A percentile compares a stretch with the other conserved stretches of the same genome.
Conservation (phyloP, 495 filamentous ascomycete genomes). For the Astrocystis sublimbata region DNA sequence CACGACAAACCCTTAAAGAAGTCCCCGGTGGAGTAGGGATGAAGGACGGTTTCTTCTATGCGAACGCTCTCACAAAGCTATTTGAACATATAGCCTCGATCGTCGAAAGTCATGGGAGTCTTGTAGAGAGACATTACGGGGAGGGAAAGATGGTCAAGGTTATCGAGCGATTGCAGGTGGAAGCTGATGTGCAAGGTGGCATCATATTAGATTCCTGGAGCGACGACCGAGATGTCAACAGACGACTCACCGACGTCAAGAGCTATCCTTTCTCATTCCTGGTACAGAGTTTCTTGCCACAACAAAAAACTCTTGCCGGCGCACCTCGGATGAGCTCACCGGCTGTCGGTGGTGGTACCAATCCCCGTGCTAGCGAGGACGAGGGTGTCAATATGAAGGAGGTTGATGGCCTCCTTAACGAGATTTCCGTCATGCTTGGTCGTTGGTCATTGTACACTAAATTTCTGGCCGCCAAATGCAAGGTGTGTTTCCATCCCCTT, state of each 20-base stretch:
- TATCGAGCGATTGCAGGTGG: slow-evolving; percentile 87
- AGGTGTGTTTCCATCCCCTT: slow-evolving; percentile 46
- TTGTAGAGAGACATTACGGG: slow-evolving; percentile 94
- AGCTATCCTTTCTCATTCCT: slow-evolving; percentile 97
- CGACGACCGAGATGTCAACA: slow-evolving; percentile 80
- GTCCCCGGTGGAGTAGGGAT: slow-evolving; percentile 50
- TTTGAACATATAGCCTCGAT: slow-evolving; percentile 98
- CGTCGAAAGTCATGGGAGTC: slow-evolving; percentile 81
- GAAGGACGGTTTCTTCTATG: slow-evolving; percentile 83
- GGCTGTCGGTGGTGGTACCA: slow-evolving; percentile 55
- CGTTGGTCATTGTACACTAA: slow-evolving; percentile 91
- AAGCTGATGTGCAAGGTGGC: slow-evolving; percentile 96
- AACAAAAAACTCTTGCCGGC: slow-evolving; percentile 54
- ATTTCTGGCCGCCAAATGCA: slow-evolving; percentile 82
- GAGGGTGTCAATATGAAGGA: slow-evolving; percentile 96
- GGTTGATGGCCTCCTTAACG: slow-evolving; percentile 79
- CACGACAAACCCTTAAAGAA: slow-evolving; percentile 75
- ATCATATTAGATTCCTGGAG: slow-evolving; percentile 94
- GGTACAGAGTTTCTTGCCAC: slow-evolving; percentile 87
- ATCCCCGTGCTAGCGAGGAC: slow-evolving; percentile 65
- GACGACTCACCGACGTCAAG: slow-evolving; percentile 88
- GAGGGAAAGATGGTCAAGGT: slow-evolving; percentile 91
- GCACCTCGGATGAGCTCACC: slow-evolving; percentile 63
- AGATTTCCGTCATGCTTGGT: slow-evolving; percentile 87
- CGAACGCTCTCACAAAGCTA: slow-evolving; percentile 82